Evolutionary conservation across 371 early-diverging fungal species (phyloP), one percentile per base, ranked within the genome.

Genomic region (Actinomucor elegans): DNA sequence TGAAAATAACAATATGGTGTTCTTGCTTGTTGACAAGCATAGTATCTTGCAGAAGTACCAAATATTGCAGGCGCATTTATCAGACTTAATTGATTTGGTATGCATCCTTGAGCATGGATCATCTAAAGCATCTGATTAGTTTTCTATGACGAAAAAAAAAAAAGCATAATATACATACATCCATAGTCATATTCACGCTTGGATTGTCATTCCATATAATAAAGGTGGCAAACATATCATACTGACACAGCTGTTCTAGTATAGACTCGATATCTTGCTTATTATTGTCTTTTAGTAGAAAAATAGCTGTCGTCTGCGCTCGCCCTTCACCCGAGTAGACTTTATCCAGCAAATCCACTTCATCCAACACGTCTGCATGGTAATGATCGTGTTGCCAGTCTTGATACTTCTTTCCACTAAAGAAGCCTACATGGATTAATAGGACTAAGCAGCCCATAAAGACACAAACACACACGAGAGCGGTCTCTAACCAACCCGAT

Each of bases 1-100:
- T 84, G 84, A 37, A 86, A 86, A 53, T 83, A 86, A 55, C 86
- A 86, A 45, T 84, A 84, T 0, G 79, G 78, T n/a, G 83, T 81
- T 5, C 73, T 71, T 7, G 81, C 73, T 47, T 74, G 65, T 11
- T 71, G 72, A 42, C 86, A 86, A 11, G 84, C 86, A 61, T 83
- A 61, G 46, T 84, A 86, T 15, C 86, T 74, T 17, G 80, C 82
- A 5, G 78, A 71, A 28, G 65, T 61, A 47, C 78, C 70, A 70
- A 80, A 66, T 45, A 75, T 68, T 34, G 62, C 59, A 0, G 81
- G 77, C 5, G 84, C 69, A 57, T 84, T 80, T 46, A 77, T 66
- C 14, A 84, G 65, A 2, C 61, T 59, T 10, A 83, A 61, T 56
- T 74, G 77, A 26, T 53, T 60, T 0, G 50, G 47, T 8, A 61